Evolutionary conservation across 768 basidiomycete species (phyloP).

Genomic region (Termitomyces bulborhizus): DNA sequence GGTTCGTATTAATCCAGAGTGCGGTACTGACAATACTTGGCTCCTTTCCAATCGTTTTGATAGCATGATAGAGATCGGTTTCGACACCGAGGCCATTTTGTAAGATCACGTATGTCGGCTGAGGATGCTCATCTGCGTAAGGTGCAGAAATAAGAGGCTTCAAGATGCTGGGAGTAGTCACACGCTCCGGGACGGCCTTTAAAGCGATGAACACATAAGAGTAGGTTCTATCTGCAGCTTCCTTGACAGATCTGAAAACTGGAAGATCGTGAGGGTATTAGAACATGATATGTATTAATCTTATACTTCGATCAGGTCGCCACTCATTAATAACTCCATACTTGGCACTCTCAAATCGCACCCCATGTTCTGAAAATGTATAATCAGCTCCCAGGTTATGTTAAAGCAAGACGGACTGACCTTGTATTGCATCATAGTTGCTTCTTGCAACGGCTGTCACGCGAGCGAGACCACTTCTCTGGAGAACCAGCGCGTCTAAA

Average conservation of each 20-base stretch:
- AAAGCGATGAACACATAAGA: conserved; percentile 62
- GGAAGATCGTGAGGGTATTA: not conserved
- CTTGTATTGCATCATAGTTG: conserved; percentile 52
- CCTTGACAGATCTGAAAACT: conserved; percentile 55
- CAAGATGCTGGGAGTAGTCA: conserved; percentile 50
- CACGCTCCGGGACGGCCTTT: conserved; percentile 65
- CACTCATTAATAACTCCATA: conserved; percentile 54
- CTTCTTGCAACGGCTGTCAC: conserved; percentile 73
- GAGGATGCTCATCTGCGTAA: conserved; percentile 37
- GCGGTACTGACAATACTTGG: conserved; percentile 52
- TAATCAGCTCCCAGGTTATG: not conserved
- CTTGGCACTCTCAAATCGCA: conserved; percentile 50
- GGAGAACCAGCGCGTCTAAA: conserved; percentile 50
- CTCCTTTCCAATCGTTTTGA: conserved; percentile 32
- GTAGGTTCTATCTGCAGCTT: conserved; percentile 57
- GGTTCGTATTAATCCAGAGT: conserved; percentile 48
- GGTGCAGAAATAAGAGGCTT: conserved; percentile 44
- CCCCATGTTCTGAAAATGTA: conserved; percentile 36
- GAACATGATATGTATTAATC: conserved; percentile 12
- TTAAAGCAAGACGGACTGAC: conserved; percentile 18
- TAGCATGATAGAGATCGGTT: conserved; percentile 51
- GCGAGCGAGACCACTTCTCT: conserved; percentile 49
- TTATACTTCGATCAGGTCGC: conserved; percentile 56
- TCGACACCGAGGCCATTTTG: conserved; percentile 77
- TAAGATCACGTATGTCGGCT: conserved; percentile 55